Base-by-base conservation (phyloP, 768 basidiomycete species). In the Suillus clintonianus region DNA sequence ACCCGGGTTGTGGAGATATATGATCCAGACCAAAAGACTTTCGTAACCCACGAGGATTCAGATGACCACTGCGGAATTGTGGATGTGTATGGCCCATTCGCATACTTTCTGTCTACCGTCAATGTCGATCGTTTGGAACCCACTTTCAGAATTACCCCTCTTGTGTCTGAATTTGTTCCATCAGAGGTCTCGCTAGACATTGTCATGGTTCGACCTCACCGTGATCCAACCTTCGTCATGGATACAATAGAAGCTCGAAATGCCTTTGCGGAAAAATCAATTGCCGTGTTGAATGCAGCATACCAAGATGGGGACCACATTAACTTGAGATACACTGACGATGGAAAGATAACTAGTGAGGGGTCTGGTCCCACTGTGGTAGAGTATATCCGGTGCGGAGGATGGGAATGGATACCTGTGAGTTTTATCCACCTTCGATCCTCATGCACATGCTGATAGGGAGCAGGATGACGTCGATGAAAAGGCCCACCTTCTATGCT, bases 351-450 rank as follows among this genome's bases (percentile, higher is more conserved):
- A 32, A 76, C 70, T 1, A 64, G 75, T 0, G 78, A 78, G n/a
- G 81, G 80, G 13, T 76, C 79, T 7, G 86, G 89, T 14, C 78
- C 78, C 17, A 66, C 78, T 0, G 85, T 93, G 5, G 86, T 94
- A 0, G 95, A 97, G 74, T 91, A 91, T 68, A 81, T 89, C 58
- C 83, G 94, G 30, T 90, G 88, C 67, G 85, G 84, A 17, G 89
- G 89, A 8, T 96, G 94, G 89, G 88, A 91, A 67, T 97, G 95
- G 95, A 80, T 79, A 47, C 95, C 95, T 22, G 93, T 94, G 70
- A 70, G 87, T 79, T 42, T 5, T 36, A 36, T 37, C 27, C 32
- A 24, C 65, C 64, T 62, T 24, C 13, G 14, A 39, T 41, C 55
- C 11, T 57, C 17, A 11, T 39, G 17, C 55, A 5, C 37, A 19